Conservation (phyloP, 2,329 filamentous ascomycete genomes). For the Fusarium praegraminearum region DNA sequence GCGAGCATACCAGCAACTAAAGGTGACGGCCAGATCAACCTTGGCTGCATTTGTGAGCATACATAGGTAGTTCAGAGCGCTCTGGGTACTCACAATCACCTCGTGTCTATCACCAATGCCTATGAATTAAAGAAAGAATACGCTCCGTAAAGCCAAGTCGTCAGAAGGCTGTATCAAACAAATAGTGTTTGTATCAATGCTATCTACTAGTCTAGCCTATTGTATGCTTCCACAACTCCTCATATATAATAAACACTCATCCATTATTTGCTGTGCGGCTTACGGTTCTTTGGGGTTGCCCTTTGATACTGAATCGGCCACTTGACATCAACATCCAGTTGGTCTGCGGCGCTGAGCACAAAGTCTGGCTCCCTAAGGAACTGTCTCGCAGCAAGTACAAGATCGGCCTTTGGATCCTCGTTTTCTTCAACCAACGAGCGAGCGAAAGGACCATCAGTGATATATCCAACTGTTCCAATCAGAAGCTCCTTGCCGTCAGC, state of each 20-base stretch:
- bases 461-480: slow-evolving; percentile 80
- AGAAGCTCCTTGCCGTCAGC: slow-evolving; percentile 64
- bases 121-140: too few species aligned
- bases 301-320: slow-evolving; percentile 75
- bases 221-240: not conserved
- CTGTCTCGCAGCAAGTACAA: slow-evolving; percentile 79
- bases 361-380: slow-evolving; percentile 87
- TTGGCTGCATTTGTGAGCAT: not conserved
- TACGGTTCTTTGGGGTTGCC: slow-evolving; percentile 32
- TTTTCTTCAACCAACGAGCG: slow-evolving; percentile 66
- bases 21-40: not conserved
- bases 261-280: not conserved
- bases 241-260: not conserved
- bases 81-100: not conserved
- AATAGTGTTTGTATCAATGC: not conserved
- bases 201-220: not conserved
- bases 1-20: not conserved
- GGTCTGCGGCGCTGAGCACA: slow-evolving; percentile 77
- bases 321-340: slow-evolving; percentile 76
- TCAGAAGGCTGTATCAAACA: not conserved
- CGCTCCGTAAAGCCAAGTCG: not conserved
- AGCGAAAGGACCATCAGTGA: slow-evolving; percentile 77
- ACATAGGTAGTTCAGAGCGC: not conserved
- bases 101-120: not conserved
- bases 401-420: slow-evolving; percentile 66